Base-by-base conservation (phyloP, 2,329 filamentous ascomycete species). In the Neocatenulostroma microsporum region DNA sequence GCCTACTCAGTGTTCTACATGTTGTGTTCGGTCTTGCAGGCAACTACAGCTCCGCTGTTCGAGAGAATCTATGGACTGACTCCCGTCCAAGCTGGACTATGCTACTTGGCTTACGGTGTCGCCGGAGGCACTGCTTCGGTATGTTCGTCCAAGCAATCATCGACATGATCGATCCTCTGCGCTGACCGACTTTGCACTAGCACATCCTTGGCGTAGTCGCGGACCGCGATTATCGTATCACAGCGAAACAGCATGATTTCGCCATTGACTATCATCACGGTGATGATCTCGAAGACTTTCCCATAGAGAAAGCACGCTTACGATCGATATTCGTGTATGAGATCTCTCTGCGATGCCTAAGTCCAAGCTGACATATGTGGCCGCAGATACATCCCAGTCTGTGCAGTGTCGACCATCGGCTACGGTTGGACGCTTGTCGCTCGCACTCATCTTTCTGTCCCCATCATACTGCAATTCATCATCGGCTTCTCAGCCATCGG, bases 221-320 rank as follows among this genome's bases (percentile, higher is more conserved):
- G 23, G 82, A 85, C 57, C 78, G 74, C 68, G 87, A 87, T 56
- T 93, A 84, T 57, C 69, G 76, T 4, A 72, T 80, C 30, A 70
- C 76, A 26, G 82, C 83, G 1, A 67, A 64, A 35, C 68, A 70
- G 24, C 63, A 78, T 17, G 77, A 76, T 4, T 66, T 86, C 39
- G 62, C 66, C 2, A 72, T 85, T 45, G 73, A 74, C 42, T 70
- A 66, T 40, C 76, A 73, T 44, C 73, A 75, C 8, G 68, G 65
- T 4, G 63, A 68, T 33, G 66, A 74, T 38, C 53, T 77, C 12
- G 46, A 50, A 3, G 53, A 64, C 14, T 75, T 75, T 37, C 65
- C 70, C 1, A 63, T 76, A 20, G 72, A 70, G 43, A 54, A 13
- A 58, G 57, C 2, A 55, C 66, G 12, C 47, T 69, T 2, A 47